phyloP scores from a whole-genome alignment of 1,284 basidiomycete species.

The Sporisorium scitamineum region DNA sequence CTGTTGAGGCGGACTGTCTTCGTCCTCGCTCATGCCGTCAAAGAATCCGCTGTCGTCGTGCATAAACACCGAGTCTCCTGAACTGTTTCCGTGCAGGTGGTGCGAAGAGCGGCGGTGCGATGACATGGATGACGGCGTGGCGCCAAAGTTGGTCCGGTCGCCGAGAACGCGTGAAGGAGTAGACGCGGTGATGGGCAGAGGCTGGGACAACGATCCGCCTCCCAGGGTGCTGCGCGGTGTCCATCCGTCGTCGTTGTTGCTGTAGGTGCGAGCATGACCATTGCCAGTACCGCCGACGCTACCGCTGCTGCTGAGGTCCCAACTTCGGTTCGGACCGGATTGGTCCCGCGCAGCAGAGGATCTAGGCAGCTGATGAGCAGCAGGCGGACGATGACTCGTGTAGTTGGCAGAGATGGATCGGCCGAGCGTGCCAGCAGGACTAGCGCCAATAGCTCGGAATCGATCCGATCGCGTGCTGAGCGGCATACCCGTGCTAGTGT shows the following conservation, averaged over 20 bases:
- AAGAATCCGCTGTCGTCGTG: slow-evolving; percentile 63
- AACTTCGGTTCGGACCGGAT: slow-evolving; percentile 8
- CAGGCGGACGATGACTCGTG: slow-evolving; percentile 9
- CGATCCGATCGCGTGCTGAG: slow-evolving; percentile 46
- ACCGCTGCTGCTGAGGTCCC: slow-evolving; percentile 10
- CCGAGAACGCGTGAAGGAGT: slow-evolving; percentile 41
- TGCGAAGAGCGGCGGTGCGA: slow-evolving; percentile 1
- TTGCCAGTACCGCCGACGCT: not conserved
- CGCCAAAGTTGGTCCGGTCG: slow-evolving; percentile 32
- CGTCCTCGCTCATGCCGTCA: slow-evolving; percentile 38
- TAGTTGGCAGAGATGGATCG: slow-evolving; percentile 44
- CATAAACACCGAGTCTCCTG: slow-evolving; percentile 20
- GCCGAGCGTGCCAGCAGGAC: slow-evolving; percentile 27
- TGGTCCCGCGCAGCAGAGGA: slow-evolving; percentile 11
- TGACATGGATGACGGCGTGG: slow-evolving; percentile 5
- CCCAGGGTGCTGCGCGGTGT: slow-evolving; percentile 12
- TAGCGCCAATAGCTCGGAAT: slow-evolving; percentile 33
- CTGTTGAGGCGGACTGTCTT: slow-evolving; percentile 8
- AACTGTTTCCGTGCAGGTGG: slow-evolving; percentile 7
- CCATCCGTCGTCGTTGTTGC: slow-evolving; percentile 22
- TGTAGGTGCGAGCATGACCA: slow-evolving; percentile 12
- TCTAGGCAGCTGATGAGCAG: slow-evolving; percentile 12
- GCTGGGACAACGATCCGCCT: slow-evolving; percentile 23
- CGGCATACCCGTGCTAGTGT: slow-evolving; percentile 9
- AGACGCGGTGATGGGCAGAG: slow-evolving; percentile 20